Conservation (phyloP, 2,329 filamentous ascomycete species). For the Aspergillus novofumigatus region DNA sequence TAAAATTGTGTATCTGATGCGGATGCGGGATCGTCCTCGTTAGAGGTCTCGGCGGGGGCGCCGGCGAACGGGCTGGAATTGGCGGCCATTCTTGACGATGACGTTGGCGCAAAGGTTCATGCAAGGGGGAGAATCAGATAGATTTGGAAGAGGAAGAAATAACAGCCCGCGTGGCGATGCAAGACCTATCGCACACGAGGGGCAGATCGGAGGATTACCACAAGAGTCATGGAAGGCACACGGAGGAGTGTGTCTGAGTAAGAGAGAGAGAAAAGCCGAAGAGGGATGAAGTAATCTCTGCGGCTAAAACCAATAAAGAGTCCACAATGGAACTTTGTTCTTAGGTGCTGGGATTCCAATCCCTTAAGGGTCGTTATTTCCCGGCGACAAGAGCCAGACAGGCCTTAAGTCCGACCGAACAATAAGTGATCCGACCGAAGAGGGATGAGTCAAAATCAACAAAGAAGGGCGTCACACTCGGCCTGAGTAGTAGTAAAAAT, state of each 20-base stretch:
- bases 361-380: too few species aligned
- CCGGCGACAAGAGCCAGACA: too few species aligned
- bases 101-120: conserved; percentile 11
- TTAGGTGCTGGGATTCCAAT: too few species aligned
- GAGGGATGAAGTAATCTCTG: conserved; percentile 1
- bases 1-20: conserved; percentile 16
- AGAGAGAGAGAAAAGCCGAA: background rate
- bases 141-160: conserved; percentile 8
- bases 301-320: too few species aligned
- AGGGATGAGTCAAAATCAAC: background rate
- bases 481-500: too few species aligned
- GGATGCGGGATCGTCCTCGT: conserved; percentile 25
- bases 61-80: conserved; percentile 16
- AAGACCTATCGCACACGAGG: conserved; percentile 19
- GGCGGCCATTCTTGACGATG: conserved; percentile 24
- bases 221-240: conserved; percentile 18
- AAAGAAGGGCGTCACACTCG: background rate
- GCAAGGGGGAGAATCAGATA: conserved; percentile 9
- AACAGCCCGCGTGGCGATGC: conserved; percentile 16
- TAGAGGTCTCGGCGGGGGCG: conserved; percentile 21
- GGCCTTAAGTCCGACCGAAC: background rate
- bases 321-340: background rate
- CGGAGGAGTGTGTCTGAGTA: background rate
- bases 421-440: background rate
- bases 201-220: conserved; percentile 13